These are phyloP conservation scores for Casuarina equisetifolia DNA, from an alignment of 306 rosid genomes.

Conservation along the genomic window DNA sequence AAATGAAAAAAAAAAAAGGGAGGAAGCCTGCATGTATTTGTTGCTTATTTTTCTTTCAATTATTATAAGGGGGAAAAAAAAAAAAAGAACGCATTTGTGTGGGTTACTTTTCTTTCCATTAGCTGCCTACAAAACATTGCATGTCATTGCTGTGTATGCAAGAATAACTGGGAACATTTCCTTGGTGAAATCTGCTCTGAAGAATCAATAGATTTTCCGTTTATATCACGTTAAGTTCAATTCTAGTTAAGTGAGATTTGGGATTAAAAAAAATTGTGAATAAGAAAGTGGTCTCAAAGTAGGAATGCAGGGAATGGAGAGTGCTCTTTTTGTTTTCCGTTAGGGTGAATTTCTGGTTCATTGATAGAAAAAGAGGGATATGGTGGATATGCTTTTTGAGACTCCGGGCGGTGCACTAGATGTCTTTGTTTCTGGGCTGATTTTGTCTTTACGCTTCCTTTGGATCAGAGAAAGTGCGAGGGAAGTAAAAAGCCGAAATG, in stretches of 20 bases:
- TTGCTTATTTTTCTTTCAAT: not conserved
- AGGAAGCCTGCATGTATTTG: not conserved
- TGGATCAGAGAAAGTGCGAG: constrained; percentile 53
- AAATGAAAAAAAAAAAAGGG: too few species aligned
- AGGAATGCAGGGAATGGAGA: not conserved
- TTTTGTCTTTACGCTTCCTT: constrained; percentile 52
- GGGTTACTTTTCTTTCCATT: not conserved
- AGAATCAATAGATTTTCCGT: not conserved
- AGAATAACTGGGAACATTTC: not conserved
- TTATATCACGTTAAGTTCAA: not conserved
- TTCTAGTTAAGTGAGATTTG: not conserved
- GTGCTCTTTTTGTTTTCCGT: not conserved
- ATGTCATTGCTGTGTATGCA: not conserved
- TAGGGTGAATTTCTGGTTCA: not conserved
- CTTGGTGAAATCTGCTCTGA: not conserved
- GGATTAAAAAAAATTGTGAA: not conserved
- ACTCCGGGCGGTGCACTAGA: not conserved
- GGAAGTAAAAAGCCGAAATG: constrained; percentile 31
- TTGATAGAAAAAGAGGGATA: not conserved
- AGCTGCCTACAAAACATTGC: not conserved
- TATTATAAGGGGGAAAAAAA: not conserved
- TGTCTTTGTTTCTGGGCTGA: constrained; percentile 9
- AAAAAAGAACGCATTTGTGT: not conserved
- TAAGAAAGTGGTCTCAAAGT: not conserved
- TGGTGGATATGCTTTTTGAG: not conserved